Percentiles rank a stretch among this genome's conserved stretches.
phyloP scores from a whole-genome alignment of 2,329 filamentous ascomycete species.

The Parastagonospora avenae region DNA sequence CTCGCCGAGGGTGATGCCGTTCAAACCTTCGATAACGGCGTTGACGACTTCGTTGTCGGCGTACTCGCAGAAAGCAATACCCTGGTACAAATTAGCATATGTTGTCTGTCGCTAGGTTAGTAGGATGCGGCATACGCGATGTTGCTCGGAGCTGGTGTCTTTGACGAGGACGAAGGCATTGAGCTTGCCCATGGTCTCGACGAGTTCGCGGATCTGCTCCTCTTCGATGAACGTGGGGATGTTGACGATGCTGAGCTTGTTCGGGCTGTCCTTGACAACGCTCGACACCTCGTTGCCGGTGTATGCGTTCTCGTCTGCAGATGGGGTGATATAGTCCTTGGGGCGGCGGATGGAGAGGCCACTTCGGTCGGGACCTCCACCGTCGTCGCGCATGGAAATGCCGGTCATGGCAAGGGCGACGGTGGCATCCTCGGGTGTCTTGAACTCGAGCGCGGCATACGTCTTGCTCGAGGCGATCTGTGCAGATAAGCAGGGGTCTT shows the following conservation, averaged over 20 bases:
- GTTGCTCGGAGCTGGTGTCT: constrained; percentile 83
- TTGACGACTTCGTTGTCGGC: constrained; percentile 76
- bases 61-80: constrained; percentile 97
- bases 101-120: not conserved
- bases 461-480: constrained; percentile 78
- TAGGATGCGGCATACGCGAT: constrained; percentile 66
- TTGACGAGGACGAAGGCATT: constrained; percentile 92
- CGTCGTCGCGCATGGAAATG: constrained; percentile 75
- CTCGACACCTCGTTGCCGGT: constrained; percentile 78
- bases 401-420: constrained; percentile 89
- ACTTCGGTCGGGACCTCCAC: constrained; percentile 54
- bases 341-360: constrained; percentile 82
- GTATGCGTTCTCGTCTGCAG: constrained; percentile 65
- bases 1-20: constrained; percentile 91
- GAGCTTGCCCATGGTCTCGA: constrained; percentile 88
- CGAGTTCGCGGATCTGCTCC: constrained; percentile 87
- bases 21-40: constrained; percentile 86
- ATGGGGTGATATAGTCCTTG: constrained; percentile 95
- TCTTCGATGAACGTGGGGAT: constrained; percentile 87
- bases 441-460: constrained; percentile 92
- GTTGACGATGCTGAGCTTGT: constrained; percentile 93
- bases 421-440: constrained; percentile 83
- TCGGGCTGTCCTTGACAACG: constrained; percentile 85
- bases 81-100: constrained; percentile 58
- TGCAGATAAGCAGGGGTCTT: constrained; percentile 82